Evolutionary conservation across 306 rosid genomes (phyloP).

Genomic region (Gillenia trifoliata): DNA sequence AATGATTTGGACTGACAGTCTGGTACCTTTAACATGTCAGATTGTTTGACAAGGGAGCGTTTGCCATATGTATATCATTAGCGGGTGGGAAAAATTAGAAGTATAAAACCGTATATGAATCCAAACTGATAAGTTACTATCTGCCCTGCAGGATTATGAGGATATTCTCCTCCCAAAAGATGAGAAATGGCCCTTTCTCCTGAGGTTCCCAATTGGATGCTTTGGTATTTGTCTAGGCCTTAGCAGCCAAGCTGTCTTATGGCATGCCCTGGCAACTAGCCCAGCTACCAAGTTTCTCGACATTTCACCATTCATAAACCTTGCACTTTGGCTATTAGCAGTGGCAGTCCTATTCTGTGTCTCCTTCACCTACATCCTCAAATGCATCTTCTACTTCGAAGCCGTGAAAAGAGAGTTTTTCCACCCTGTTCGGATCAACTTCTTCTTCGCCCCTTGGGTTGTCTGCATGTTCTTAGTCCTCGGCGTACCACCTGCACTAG

Average conservation of each 20-base stretch:
- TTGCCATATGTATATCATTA: background rate
- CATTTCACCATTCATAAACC: constrained; percentile 44
- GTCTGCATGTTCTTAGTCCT: constrained; percentile 79
- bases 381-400: constrained; percentile 80
- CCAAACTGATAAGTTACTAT: background rate
- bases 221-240: constrained; percentile 86
- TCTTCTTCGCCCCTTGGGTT: constrained; percentile 92
- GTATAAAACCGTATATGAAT: too few relatives aligned
- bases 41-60: background rate
- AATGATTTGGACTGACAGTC: background rate
- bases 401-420: constrained; percentile 80
- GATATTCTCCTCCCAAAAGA: constrained; percentile 91
- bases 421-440: constrained; percentile 73
- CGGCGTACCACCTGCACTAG: constrained; percentile 38
- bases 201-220: constrained; percentile 76
- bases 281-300: constrained; percentile 66
- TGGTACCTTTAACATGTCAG: background rate
- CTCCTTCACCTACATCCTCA: constrained; percentile 58
- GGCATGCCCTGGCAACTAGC: constrained; percentile 76
- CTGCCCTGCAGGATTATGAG: constrained; percentile 49
- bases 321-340: constrained; percentile 59
- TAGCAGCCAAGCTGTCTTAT: constrained; percentile 73
- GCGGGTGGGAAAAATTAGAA: too few relatives aligned
- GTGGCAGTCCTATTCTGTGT: constrained; percentile 38
- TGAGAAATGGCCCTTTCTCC: constrained; percentile 83